Conservation (phyloP, 2,329 filamentous ascomycete species). For the Verticillium klebahnii region DNA sequence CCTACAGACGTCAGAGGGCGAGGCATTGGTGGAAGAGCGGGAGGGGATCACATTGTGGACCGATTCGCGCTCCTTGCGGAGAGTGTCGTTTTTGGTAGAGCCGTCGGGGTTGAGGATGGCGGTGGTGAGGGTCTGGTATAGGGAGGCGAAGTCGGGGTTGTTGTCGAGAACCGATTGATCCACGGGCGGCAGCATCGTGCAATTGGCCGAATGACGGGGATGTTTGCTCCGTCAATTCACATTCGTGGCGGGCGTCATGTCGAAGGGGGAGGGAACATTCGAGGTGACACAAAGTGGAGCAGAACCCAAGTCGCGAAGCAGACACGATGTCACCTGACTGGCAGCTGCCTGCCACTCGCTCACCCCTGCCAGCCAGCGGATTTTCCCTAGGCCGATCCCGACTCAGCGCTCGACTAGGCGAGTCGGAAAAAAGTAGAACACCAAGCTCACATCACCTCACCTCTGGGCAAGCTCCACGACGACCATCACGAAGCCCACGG, state of each 20-base stretch:
- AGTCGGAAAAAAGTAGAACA: slow-evolving; percentile 4
- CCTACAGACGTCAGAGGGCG: slow-evolving; percentile 26
- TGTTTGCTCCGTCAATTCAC: too few relatives aligned
- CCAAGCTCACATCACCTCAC: background rate
- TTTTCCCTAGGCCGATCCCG: slow-evolving; percentile 2
- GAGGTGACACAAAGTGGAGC: background rate
- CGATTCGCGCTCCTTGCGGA: slow-evolving; percentile 43
- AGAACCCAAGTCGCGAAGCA: slow-evolving; percentile 19
- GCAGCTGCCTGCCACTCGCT: background rate
- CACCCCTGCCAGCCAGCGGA: background rate
- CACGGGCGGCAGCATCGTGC: slow-evolving; percentile 52
- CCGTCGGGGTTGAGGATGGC: slow-evolving; percentile 53
- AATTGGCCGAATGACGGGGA: background rate
- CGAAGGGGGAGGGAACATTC: too few relatives aligned
- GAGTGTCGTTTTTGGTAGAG: slow-evolving; percentile 48
- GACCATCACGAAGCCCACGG: background rate
- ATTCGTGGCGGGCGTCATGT: too few relatives aligned
- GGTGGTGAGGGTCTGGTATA: slow-evolving; percentile 51
- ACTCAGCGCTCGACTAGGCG: background rate
- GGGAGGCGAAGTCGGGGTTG: slow-evolving; percentile 56
- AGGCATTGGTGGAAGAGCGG: background rate
- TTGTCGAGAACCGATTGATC: slow-evolving; percentile 48
- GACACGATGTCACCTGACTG: slow-evolving; percentile 30
- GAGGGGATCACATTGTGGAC: slow-evolving; percentile 39
- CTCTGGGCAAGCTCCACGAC: background rate